Evolutionary conservation across 23 red algal genomes (phyloP), one percentile per base, ranked within the genome.

Genomic region (Agarophyton chilense): DNA sequence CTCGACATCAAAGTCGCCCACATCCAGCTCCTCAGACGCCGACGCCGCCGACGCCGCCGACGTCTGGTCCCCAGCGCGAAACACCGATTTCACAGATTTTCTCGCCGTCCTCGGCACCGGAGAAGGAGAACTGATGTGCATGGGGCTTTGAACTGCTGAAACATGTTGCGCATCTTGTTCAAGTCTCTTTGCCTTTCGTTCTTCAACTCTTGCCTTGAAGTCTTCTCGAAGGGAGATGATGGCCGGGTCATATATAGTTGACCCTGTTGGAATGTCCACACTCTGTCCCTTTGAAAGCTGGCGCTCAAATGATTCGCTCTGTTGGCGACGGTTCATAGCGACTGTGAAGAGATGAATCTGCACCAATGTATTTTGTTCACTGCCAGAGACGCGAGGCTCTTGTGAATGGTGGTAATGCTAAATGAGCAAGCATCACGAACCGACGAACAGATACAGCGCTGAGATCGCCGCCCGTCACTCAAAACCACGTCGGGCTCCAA

Each of bases 171-270:
- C 14, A 26, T 11, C 17, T 44, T 72, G 35, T 50, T 84, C 21
- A 46, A 65, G 81, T 47, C 63, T 39, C 62, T 52, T 66, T 38
- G 38, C 62, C 18, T 84, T 64, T 34, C 81, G 38, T 46, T 60
- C 81, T 31, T 63, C 81, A 22, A 70, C 57, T 28, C 72, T 84
- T 10, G 81, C 81, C 19, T 50, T 60, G 41, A 84, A 67, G 25
- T 84, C 81, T 70, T 60, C 55, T 21, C 81, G 57, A 63, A 84
- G 60, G 8, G 81, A 60, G 43, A 84, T 29, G 35, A 84, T 60
- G 25, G 81, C 56, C 32, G 81, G 81, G 52, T 84, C 81, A 52
- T 84, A 84, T 4, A 84, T 67, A 14, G 81, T 84, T 10, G 81
- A 84, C 0, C 55, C 57, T 21, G 81, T 60, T 0, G 81, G 57